A percentile compares a stretch with the other conserved stretches of the same genome.
Conservation (phyloP, 768 basidiomycete species). For the Mycena chlorophos region DNA sequence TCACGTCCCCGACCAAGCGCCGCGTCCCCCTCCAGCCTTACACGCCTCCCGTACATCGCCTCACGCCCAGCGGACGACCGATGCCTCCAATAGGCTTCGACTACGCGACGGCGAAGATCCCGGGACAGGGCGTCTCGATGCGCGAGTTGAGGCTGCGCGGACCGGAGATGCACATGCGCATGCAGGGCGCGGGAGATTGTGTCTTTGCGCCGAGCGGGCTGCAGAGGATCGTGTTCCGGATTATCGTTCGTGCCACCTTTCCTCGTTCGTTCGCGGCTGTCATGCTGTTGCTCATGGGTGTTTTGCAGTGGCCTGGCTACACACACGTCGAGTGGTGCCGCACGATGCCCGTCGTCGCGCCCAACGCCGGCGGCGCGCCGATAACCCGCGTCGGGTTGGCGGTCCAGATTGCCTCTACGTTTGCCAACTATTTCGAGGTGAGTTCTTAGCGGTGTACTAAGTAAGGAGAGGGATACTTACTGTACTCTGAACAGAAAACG, state of each 20-base stretch:
- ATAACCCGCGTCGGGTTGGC: slow-evolving; percentile 42
- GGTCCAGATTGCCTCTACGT: neutral
- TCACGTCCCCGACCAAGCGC: slow-evolving; percentile 32
- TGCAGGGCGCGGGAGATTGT: slow-evolving; percentile 38
- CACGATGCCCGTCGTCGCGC: slow-evolving; percentile 34
- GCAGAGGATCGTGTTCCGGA: slow-evolving; percentile 36
- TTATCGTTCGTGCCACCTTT: slow-evolving; percentile 33
- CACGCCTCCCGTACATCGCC: slow-evolving; percentile 28
- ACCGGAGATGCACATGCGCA: slow-evolving; percentile 36
- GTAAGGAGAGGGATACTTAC: neutral
- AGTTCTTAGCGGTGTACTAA: neutral
- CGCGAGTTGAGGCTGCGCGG: slow-evolving; percentile 41
- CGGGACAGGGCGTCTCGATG: slow-evolving; percentile 44
- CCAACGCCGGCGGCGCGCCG: slow-evolving; percentile 29
- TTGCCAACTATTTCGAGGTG: slow-evolving; percentile 5
- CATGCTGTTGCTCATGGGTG: too few relatives aligned
- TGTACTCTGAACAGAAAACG: slow-evolving; percentile 2
- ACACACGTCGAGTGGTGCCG: slow-evolving; percentile 38
- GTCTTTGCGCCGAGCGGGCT: slow-evolving; percentile 38
- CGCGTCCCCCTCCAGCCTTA: slow-evolving; percentile 39
- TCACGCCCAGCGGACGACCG: slow-evolving; percentile 21
- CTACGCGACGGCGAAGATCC: slow-evolving; percentile 35
- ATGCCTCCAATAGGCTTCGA: slow-evolving; percentile 40
- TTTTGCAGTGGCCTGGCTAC: slow-evolving; percentile 48
- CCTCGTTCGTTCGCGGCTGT: neutral